Conservation (phyloP, 2,329 filamentous ascomycete genomes). For the Neophaeococcomyces aloes region DNA sequence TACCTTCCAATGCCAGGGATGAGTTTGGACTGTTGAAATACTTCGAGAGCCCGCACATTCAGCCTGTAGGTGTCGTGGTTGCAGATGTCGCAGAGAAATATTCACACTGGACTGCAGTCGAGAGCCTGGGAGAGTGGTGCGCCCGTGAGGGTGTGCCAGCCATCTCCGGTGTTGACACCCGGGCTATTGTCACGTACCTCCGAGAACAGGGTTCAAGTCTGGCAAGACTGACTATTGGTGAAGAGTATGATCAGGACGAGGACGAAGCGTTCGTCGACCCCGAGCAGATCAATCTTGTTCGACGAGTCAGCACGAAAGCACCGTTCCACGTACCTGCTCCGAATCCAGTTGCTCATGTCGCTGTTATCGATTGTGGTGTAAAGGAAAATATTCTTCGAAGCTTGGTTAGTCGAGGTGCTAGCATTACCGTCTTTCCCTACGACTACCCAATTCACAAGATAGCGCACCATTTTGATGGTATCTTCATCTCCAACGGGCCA, state of each 20-base stretch:
- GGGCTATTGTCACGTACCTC: slow-evolving; percentile 88
- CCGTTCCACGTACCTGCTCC: slow-evolving; percentile 88
- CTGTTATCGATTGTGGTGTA: slow-evolving; percentile 93
- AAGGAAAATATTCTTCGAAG: slow-evolving; percentile 99
- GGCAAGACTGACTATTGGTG: slow-evolving; percentile 85
- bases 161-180: slow-evolving; percentile 93
- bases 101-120: slow-evolving; percentile 97
- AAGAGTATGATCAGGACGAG: slow-evolving; percentile 97
- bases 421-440: slow-evolving; percentile 88
- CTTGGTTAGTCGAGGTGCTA: slow-evolving; percentile 80
- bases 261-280: slow-evolving; percentile 94
- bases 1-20: slow-evolving; percentile 76
- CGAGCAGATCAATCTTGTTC: slow-evolving; percentile 91
- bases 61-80: slow-evolving; percentile 91
- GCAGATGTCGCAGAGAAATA: slow-evolving; percentile 88
- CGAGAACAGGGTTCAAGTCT: slow-evolving; percentile 95
- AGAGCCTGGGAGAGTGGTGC: slow-evolving; percentile 89
- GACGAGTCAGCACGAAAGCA: slow-evolving; percentile 93
- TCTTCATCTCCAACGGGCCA: slow-evolving; percentile 98
- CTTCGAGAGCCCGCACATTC: slow-evolving; percentile 96
- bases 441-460: slow-evolving; percentile 98
- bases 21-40: slow-evolving; percentile 87
- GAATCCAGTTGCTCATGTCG: slow-evolving; percentile 76
- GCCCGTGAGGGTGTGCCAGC: slow-evolving; percentile 90
- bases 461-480: slow-evolving; percentile 90